Conservation (phyloP, 164 flowering plant genomes). For the Saururus chinensis region DNA sequence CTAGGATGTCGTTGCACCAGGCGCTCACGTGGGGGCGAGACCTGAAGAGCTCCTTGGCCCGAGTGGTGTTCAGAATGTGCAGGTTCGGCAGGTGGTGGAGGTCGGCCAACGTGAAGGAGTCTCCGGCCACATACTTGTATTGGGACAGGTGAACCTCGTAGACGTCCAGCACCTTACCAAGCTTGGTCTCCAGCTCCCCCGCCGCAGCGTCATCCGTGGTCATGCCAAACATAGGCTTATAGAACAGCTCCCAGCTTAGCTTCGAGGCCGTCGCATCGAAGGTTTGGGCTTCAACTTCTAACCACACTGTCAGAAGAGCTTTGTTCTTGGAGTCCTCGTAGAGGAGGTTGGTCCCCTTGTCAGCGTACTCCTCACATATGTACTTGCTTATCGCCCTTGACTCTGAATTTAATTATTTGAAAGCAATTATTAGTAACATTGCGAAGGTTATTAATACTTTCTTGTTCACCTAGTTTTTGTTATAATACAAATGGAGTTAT, state of each 20-base stretch:
- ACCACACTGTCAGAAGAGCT: conserved; percentile 28
- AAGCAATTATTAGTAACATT: background rate
- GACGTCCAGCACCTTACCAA: conserved; percentile 48
- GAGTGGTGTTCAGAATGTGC: conserved; percentile 28
- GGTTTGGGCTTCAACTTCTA: conserved; percentile 53
- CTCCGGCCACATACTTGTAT: conserved; percentile 51
- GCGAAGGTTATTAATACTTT: too few relatives aligned
- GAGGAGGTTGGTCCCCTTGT: conserved; percentile 10
- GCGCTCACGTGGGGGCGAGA: conserved; percentile 46
- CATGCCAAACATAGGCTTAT: conserved; percentile 27
- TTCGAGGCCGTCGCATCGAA: conserved; percentile 31
- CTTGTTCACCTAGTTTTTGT: background rate
- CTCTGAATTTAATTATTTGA: conserved; percentile 3
- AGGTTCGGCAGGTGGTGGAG: conserved; percentile 40
- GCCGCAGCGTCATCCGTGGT: conserved; percentile 24
- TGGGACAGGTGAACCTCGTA: conserved; percentile 37
- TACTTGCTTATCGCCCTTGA: conserved; percentile 14
- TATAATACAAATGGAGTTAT: background rate
- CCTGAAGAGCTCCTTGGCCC: conserved; percentile 20
- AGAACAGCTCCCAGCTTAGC: conserved; percentile 27
- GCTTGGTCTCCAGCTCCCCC: conserved; percentile 27
- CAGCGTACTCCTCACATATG: conserved; percentile 7
- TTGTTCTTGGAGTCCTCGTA: conserved; percentile 5
- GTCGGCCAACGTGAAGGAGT: conserved; percentile 46
- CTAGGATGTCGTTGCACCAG: conserved; percentile 53